Percentiles rank a stretch among this genome's conserved stretches.
Conservation (phyloP, 148 eudicot genomes). For the Linanthus parryae region DNA sequence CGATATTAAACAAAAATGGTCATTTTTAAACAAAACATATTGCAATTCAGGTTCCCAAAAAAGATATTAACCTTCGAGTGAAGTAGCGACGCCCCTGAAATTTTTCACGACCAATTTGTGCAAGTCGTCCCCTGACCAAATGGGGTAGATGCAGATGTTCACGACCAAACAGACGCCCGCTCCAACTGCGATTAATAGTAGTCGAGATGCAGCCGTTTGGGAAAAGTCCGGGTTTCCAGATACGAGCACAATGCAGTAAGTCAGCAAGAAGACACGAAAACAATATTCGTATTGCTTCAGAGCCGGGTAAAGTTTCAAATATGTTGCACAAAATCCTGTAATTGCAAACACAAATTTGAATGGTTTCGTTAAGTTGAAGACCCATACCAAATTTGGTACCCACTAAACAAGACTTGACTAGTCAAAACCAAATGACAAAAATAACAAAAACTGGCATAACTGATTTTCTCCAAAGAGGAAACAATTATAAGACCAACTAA, state of each 20-base stretch:
- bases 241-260: constrained; percentile 41
- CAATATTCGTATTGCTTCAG: constrained; percentile 49
- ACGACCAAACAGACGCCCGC: constrained; percentile 29
- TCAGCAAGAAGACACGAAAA: constrained; percentile 48
- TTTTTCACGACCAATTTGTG: constrained; percentile 50
- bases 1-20: too few species aligned
- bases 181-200: constrained; percentile 45
- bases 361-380: too few species aligned
- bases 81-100: constrained; percentile 42
- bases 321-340: constrained; percentile 37
- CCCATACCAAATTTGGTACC: too few species aligned
- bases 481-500: neutral
- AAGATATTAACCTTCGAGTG: constrained; percentile 42
- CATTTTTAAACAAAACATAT: too few species aligned
- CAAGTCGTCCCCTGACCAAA: constrained; percentile 68
- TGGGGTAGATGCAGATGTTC: constrained; percentile 42
- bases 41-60: too few species aligned
- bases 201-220: constrained; percentile 28
- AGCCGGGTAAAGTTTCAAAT: constrained; percentile 42
- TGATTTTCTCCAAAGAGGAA: neutral
- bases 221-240: constrained; percentile 31
- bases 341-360: too few species aligned
- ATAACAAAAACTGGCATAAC: constrained; percentile 1
- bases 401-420: too few species aligned
- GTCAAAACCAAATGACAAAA: too few species aligned